Evolutionary conservation across 2,329 filamentous ascomycete genomes (phyloP).

Genomic region (Aureobasidium uvarum): DNA sequence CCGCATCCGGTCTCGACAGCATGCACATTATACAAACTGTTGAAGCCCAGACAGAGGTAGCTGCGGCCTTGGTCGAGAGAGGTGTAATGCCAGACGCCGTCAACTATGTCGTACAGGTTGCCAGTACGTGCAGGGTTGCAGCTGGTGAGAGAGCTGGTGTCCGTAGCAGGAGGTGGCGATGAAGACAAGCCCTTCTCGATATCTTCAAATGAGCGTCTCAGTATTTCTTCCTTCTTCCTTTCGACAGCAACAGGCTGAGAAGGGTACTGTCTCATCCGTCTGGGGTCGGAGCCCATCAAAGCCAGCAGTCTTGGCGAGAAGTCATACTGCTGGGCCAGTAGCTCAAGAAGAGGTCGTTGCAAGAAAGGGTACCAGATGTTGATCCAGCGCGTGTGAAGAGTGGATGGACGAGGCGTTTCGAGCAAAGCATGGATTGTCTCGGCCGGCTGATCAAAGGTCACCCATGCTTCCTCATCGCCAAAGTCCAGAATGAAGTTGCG

Average conservation of each 20-base stretch:
- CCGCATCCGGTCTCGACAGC: slow-evolving; percentile 24
- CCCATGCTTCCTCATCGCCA: slow-evolving; percentile 54
- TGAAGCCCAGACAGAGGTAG: slow-evolving; percentile 72
- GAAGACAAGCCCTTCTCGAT: slow-evolving; percentile 38
- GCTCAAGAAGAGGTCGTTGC: slow-evolving; percentile 57
- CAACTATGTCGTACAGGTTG: slow-evolving; percentile 60
- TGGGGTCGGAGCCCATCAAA: slow-evolving; percentile 61
- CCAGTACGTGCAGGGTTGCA: slow-evolving; percentile 35
- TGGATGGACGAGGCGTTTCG: slow-evolving; percentile 46
- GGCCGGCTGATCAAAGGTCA: slow-evolving; percentile 55
- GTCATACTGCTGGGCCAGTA: slow-evolving; percentile 62
- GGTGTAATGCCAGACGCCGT: slow-evolving; percentile 73
- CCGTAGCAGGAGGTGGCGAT: slow-evolving; percentile 29
- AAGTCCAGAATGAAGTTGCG: slow-evolving; percentile 67
- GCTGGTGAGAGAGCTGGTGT: slow-evolving; percentile 39
- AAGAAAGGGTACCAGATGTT: slow-evolving; percentile 68
- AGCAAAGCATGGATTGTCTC: slow-evolving; percentile 46
- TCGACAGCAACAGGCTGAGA: slow-evolving; percentile 28
- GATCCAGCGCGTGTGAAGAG: slow-evolving; percentile 66
- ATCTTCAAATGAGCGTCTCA: slow-evolving; percentile 26
- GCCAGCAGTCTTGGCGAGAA: slow-evolving; percentile 66
- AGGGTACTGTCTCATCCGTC: slow-evolving; percentile 32
- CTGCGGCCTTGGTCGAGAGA: slow-evolving; percentile 66
- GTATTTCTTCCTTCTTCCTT: neutral
- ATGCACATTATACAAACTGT: slow-evolving; percentile 62